Evolutionary conservation across 768 basidiomycete species (phyloP).

Genomic region (Pisolithus orientalis): DNA sequence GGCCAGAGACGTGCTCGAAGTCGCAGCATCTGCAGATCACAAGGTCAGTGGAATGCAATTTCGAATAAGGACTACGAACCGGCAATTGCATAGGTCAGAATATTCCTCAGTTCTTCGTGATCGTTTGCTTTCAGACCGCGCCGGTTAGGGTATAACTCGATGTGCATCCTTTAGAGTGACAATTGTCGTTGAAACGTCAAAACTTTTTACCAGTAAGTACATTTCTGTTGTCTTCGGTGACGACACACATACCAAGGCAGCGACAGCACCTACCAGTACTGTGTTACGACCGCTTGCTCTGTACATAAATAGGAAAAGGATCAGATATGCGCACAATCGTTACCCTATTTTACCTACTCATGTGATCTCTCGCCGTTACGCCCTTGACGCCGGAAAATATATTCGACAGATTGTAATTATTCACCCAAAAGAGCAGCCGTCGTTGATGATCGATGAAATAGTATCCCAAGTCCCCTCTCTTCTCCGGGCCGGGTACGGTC

Average conservation of each 20-base stretch:
- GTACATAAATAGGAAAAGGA: not conserved
- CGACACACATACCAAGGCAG: not conserved
- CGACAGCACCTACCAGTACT: conserved; percentile 16
- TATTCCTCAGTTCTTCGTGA: conserved; percentile 1
- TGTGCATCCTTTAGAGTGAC: conserved; percentile 1
- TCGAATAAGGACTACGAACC: conserved; percentile 9
- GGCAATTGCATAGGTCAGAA: conserved; percentile 8
- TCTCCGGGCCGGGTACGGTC: not conserved
- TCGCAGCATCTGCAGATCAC: conserved; percentile 1
- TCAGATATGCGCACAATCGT: not conserved
- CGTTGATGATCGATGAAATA: conserved; percentile 40
- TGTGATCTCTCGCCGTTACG: conserved; percentile 30
- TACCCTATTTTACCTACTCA: conserved; percentile 27
- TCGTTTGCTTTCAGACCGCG: not conserved
- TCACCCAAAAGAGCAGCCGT: conserved; percentile 43
- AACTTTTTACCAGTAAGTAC: not conserved
- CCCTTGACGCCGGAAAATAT: conserved; percentile 34
- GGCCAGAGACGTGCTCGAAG: conserved; percentile 2
- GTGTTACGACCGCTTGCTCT: conserved; percentile 15
- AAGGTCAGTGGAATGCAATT: too few relatives aligned
- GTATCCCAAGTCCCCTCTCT: conserved; percentile 19
- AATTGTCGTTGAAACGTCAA: not conserved
- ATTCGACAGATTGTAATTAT: conserved; percentile 27
- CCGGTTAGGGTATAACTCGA: conserved; percentile 2
- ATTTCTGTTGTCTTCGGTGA: not conserved